Evolutionary conservation across 164 flowering plant species (phyloP).

Genomic region (Saururus chinensis): DNA sequence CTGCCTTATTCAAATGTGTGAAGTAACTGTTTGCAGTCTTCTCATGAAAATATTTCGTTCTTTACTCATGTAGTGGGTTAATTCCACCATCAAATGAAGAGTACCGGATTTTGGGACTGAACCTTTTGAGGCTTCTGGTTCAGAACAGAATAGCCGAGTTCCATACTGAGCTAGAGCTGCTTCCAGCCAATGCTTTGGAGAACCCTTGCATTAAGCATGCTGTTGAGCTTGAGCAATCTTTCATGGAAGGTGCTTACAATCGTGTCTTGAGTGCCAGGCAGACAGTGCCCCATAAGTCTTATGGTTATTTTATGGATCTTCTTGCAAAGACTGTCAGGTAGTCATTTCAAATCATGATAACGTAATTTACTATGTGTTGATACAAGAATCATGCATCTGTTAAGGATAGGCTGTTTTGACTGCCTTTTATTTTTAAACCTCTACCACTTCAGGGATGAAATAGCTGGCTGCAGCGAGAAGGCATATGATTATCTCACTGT

Average conservation of each 20-base stretch:
- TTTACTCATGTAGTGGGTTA: conserved; percentile 40
- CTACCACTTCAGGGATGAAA: conserved; percentile 78
- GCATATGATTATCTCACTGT: conserved; percentile 69
- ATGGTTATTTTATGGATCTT: conserved; percentile 68
- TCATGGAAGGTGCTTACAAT: conserved; percentile 94
- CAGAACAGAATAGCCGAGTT: conserved; percentile 87
- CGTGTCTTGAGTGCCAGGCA: conserved; percentile 68
- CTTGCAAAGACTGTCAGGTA: conserved; percentile 81
- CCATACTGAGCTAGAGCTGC: conserved; percentile 79
- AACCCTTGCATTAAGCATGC: conserved; percentile 83
- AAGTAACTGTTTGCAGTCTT: neutral
- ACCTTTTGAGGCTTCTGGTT: conserved; percentile 87
- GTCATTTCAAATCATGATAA: neutral
- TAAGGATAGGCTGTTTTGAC: neutral
- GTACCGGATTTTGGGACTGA: conserved; percentile 70
- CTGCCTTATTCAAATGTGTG: neutral
- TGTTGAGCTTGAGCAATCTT: conserved; percentile 80
- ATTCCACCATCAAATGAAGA: conserved; percentile 25
- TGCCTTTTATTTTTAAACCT: neutral
- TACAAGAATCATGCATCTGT: neutral
- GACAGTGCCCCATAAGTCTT: conserved; percentile 62
- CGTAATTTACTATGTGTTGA: neutral
- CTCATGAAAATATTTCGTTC: neutral
- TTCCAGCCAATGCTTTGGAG: conserved; percentile 56
- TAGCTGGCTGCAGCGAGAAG: conserved; percentile 91